Conservation (phyloP, 768 basidiomycete genomes). For the Kwoniella dejecticola region DNA sequence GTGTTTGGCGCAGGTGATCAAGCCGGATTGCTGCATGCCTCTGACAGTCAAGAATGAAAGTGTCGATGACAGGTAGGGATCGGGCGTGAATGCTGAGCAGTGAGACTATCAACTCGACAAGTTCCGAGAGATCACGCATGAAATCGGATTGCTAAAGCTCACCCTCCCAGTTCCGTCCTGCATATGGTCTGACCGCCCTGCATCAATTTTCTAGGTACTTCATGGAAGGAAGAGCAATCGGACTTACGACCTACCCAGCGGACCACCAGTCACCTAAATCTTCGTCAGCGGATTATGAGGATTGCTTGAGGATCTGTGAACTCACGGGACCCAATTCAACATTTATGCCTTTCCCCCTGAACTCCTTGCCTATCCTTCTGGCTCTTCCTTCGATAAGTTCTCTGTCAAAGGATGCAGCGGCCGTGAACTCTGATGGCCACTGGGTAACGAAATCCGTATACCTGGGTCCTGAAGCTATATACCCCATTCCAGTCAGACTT, state of each 20-base stretch:
- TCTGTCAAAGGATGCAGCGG: conserved; percentile 64
- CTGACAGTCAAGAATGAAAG: conserved; percentile 45
- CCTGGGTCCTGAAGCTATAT: conserved; percentile 46
- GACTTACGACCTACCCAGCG: conserved; percentile 48
- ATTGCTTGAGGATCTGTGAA: background rate
- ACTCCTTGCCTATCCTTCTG: conserved; percentile 75
- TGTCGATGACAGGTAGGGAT: conserved; percentile 47
- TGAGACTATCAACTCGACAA: background rate
- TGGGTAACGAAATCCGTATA: conserved; percentile 53
- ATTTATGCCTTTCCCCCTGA: conserved; percentile 79
- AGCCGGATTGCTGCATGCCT: conserved; percentile 39
- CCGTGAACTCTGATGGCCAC: conserved; percentile 51
- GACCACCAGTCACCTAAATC: conserved; percentile 49
- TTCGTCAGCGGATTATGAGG: background rate
- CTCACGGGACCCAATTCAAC: conserved; percentile 62
- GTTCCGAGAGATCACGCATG: too few species aligned
- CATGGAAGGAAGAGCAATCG: background rate
- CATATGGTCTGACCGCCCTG: conserved; percentile 32
- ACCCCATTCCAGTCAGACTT: background rate
- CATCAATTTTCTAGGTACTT: conserved; percentile 13
- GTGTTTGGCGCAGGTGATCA: conserved; percentile 51
- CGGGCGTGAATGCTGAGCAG: conserved; percentile 41
- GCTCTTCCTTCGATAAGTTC: conserved; percentile 76
- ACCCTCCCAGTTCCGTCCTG: conserved; percentile 54
- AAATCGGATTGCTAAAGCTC: conserved; percentile 8